Evolutionary conservation across 208 protist species (phyloP).

Genomic region (Herpetomonas muscarum): DNA sequence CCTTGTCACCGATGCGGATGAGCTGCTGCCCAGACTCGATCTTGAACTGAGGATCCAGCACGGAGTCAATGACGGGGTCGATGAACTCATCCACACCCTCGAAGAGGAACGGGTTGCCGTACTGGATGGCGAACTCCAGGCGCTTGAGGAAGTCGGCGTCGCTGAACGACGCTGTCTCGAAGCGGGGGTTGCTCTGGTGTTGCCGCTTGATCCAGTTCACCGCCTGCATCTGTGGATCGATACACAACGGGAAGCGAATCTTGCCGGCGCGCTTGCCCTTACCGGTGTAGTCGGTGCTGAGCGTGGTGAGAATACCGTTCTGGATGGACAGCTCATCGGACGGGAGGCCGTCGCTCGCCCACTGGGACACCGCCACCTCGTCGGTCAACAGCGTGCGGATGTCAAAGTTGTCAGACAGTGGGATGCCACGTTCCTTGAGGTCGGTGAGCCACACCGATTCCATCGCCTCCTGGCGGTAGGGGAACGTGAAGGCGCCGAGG

Average conservation of each 20-base stretch:
- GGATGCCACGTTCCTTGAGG: constrained; percentile 81
- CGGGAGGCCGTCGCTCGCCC: constrained; percentile 97
- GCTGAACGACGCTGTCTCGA: constrained; percentile 95
- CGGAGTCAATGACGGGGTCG: constrained; percentile 98
- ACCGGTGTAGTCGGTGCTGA: constrained; percentile 80
- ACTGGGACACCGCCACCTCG: constrained; percentile 97
- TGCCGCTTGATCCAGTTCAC: constrained; percentile 98
- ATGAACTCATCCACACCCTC: constrained; percentile 99
- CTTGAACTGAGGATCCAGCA: constrained; percentile 97
- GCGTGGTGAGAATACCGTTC: constrained; percentile 97
- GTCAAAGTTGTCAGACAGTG: constrained; percentile 85
- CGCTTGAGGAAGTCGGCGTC: constrained; percentile 97
- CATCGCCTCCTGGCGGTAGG: constrained; percentile 94
- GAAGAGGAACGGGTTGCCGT: constrained; percentile 98
- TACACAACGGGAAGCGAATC: constrained; percentile 96
- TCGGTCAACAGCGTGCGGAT: constrained; percentile 93
- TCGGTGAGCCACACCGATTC: constrained; percentile 91
- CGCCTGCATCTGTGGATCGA: constrained; percentile 99
- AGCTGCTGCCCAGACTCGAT: constrained; percentile 78
- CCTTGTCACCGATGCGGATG: constrained; percentile 95
- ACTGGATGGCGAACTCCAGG: constrained; percentile 97
- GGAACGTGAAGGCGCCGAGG: constrained; percentile 96
- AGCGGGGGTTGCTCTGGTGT: constrained; percentile 85
- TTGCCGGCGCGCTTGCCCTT: constrained; percentile 75
- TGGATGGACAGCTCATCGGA: constrained; percentile 98